Evolutionary conservation across 306 rosid genomes (phyloP).

Genomic region (Casuarina glauca): DNA sequence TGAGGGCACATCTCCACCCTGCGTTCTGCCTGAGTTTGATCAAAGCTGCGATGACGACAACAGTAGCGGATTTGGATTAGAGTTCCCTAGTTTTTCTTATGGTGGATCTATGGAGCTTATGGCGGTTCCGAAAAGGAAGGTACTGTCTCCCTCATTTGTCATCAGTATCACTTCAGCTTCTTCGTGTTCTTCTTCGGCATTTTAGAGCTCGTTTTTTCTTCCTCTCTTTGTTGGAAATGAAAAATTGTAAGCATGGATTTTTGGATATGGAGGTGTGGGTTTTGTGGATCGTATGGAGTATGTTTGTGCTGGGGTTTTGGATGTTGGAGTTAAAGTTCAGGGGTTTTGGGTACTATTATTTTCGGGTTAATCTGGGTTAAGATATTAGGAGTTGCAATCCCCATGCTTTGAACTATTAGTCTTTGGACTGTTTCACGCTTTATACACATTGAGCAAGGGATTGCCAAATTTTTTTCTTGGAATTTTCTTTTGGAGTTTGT

Average conservation of each 20-base stretch:
- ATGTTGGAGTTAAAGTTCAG: background rate
- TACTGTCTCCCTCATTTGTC: background rate
- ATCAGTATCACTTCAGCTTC: background rate
- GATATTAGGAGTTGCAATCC: no score
- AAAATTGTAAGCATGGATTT: background rate
- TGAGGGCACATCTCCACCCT: slow-evolving; percentile 19
- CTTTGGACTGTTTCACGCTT: background rate
- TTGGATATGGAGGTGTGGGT: background rate
- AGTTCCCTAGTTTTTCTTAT: slow-evolving; percentile 31
- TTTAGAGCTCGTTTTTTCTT: background rate
- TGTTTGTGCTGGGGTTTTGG: background rate
- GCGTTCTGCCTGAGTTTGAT: slow-evolving; percentile 38
- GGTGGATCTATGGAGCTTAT: slow-evolving; percentile 56
- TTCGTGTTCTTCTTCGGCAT: background rate
- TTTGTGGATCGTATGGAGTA: background rate
- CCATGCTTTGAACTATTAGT: background rate
- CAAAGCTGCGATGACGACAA: background rate
- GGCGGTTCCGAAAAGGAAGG: slow-evolving; percentile 66
- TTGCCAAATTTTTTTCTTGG: background rate
- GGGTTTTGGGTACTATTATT: background rate
- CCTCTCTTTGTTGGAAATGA: background rate
- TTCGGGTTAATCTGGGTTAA: background rate
- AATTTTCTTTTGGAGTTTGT: background rate
- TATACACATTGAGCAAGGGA: background rate
- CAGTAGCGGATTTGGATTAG: slow-evolving; percentile 16